These are phyloP conservation scores for Oryza glaberrima DNA, from an alignment of 176 grass and related monocot genomes.

Conservation along the genomic window DNA sequence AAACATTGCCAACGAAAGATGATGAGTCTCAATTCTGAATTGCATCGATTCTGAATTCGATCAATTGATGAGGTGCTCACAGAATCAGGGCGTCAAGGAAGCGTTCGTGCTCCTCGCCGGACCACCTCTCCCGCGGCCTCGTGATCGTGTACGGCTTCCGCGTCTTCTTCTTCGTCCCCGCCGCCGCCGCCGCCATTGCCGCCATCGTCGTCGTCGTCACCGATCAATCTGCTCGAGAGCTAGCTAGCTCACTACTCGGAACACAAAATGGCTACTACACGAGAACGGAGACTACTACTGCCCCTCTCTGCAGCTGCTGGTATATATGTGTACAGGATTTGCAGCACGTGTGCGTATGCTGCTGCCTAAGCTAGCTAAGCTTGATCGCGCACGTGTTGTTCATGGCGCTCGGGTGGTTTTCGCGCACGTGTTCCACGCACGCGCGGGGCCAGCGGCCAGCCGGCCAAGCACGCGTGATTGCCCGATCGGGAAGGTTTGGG, in stretches of 20 bases:
- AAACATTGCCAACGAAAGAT: not conserved
- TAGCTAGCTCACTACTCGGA: too few relatives aligned
- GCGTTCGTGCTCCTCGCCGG: conserved; percentile 61
- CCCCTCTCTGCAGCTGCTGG: too few relatives aligned
- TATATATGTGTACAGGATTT: too few relatives aligned
- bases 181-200: not conserved
- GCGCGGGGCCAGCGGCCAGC: too few relatives aligned
- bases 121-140: conserved; percentile 65
- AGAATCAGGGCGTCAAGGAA: conserved; percentile 67
- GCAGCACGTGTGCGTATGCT: too few relatives aligned
- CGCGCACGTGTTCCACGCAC: not conserved
- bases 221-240: too few relatives aligned
- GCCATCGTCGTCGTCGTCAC: not conserved
- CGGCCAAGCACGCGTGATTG: not conserved
- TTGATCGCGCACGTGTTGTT: not conserved
- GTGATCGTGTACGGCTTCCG: conserved; percentile 77
- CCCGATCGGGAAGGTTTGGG: not conserved
- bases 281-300: too few relatives aligned
- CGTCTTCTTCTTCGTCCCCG: conserved; percentile 42
- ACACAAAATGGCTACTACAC: too few relatives aligned
- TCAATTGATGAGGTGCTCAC: conserved; percentile 16
- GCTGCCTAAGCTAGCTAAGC: too few relatives aligned
- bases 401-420: not conserved
- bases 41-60: too few relatives aligned
- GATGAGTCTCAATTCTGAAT: too few relatives aligned